Evolutionary conservation across 306 rosid genomes (phyloP).

Genomic region (Senna tora): DNA sequence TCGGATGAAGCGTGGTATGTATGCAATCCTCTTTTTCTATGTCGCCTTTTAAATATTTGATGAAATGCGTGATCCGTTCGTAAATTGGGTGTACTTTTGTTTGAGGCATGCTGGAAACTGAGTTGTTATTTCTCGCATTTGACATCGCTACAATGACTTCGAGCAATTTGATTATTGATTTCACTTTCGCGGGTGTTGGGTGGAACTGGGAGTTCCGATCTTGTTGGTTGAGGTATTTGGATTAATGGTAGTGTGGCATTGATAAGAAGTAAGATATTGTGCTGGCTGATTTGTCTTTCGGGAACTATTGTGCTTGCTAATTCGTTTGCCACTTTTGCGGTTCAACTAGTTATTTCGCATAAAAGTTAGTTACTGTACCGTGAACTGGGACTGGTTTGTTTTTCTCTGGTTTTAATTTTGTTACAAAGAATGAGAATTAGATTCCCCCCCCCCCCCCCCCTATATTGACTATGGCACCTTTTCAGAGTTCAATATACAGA

Average conservation of each 20-base stretch:
- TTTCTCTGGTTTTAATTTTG: conserved; percentile 8
- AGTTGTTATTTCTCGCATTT: conserved; percentile 15
- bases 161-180: conserved; percentile 25
- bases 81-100: conserved; percentile 2
- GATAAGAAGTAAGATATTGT: conserved; percentile 1
- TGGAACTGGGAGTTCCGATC: conserved; percentile 13
- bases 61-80: conserved; percentile 39
- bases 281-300: conserved; percentile 9
- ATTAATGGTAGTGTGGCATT: conserved; percentile 1
- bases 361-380: background rate
- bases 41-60: conserved; percentile 30
- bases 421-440: conserved; percentile 17
- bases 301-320: conserved; percentile 22
- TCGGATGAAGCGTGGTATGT: conserved; percentile 82
- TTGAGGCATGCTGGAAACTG: conserved; percentile 20
- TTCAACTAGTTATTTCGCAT: conserved; percentile 13
- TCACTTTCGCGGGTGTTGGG: conserved; percentile 35
- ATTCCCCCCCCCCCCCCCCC: too few relatives aligned
- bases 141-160: conserved; percentile 11
- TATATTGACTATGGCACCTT: conserved; percentile 12
- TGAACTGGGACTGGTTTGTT: conserved; percentile 14
- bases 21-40: conserved; percentile 13
- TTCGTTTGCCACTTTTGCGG: conserved; percentile 11
- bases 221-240: conserved; percentile 34
- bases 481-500: conserved; percentile 18